phyloP scores from a whole-genome alignment of 345 rosid genomes.

The Excoecaria cochinchinensis region DNA sequence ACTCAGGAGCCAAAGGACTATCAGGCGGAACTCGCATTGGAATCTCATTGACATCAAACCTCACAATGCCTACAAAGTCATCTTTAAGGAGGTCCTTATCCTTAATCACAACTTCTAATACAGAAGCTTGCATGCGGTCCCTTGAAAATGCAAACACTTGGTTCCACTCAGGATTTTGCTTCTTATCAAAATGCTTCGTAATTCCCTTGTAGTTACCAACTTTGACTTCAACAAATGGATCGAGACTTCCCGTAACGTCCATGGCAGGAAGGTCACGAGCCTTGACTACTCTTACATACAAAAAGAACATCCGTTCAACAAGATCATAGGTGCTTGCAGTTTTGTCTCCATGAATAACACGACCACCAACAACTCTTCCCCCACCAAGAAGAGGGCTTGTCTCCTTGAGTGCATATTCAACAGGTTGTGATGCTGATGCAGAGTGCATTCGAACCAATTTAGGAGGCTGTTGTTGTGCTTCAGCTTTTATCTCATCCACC shows the following conservation, averaged over 20 bases:
- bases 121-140: slow-evolving; percentile 37
- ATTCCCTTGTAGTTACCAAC: slow-evolving; percentile 37
- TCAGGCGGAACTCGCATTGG: slow-evolving; percentile 37
- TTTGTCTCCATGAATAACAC: slow-evolving; percentile 58
- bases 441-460: slow-evolving; percentile 73
- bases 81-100: slow-evolving; percentile 33
- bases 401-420: slow-evolving; percentile 36
- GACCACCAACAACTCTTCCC: slow-evolving; percentile 50
- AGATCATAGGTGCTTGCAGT: slow-evolving; percentile 41
- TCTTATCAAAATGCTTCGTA: slow-evolving; percentile 33
- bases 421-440: slow-evolving; percentile 52
- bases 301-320: slow-evolving; percentile 35
- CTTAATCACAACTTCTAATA: slow-evolving; percentile 29
- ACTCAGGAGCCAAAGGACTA: slow-evolving; percentile 39
- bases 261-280: slow-evolving; percentile 40
- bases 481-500: slow-evolving; percentile 65
- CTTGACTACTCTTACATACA: slow-evolving; percentile 34
- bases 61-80: slow-evolving; percentile 28
- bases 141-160: slow-evolving; percentile 40
- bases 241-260: slow-evolving; percentile 35
- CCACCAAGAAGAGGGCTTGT: slow-evolving; percentile 42
- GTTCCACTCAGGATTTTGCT: slow-evolving; percentile 36
- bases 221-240: slow-evolving; percentile 36
- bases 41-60: slow-evolving; percentile 32
- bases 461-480: slow-evolving; percentile 52